Evolutionary conservation across 106 monocot species (phyloP).

Genomic region (Phalaenopsis aphrodite): DNA sequence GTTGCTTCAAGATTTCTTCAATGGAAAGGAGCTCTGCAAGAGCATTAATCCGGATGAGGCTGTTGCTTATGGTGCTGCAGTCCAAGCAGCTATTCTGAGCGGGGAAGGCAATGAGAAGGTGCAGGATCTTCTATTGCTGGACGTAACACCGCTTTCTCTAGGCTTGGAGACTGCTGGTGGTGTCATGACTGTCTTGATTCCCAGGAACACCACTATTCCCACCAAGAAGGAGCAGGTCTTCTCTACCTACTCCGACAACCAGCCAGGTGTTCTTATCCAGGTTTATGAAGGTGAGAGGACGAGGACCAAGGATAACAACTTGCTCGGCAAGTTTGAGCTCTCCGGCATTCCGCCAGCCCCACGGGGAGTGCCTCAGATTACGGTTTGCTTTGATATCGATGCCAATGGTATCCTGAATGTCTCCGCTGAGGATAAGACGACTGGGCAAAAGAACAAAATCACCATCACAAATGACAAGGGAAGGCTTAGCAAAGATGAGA

Average conservation of each 20-base stretch:
- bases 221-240: slow-evolving; percentile 38
- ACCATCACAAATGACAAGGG: slow-evolving; percentile 46
- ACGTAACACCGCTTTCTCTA: slow-evolving; percentile 22
- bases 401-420: slow-evolving; percentile 52
- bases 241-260: slow-evolving; percentile 33
- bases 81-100: slow-evolving; percentile 29
- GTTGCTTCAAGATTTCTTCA: slow-evolving; percentile 32
- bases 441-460: slow-evolving; percentile 43
- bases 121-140: slow-evolving; percentile 26
- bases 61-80: slow-evolving; percentile 34
- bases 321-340: slow-evolving; percentile 37
- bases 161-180: slow-evolving; percentile 31
- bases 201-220: slow-evolving; percentile 27
- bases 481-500: slow-evolving; percentile 34
- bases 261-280: slow-evolving; percentile 29
- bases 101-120: slow-evolving; percentile 32
- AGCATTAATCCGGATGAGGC: slow-evolving; percentile 37
- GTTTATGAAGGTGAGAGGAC: slow-evolving; percentile 27
- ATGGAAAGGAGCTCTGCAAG: slow-evolving; percentile 35
- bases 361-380: slow-evolving; percentile 36
- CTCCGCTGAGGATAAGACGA: slow-evolving; percentile 43
- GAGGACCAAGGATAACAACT: slow-evolving; percentile 25
- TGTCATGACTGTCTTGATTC: slow-evolving; percentile 30
- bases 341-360: slow-evolving; percentile 29
- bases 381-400: slow-evolving; percentile 46